A percentile compares a stretch with the other conserved stretches of the same genome.
phyloP scores from a whole-genome alignment of 805 yeast genomes.

The Candida boleticola region DNA sequence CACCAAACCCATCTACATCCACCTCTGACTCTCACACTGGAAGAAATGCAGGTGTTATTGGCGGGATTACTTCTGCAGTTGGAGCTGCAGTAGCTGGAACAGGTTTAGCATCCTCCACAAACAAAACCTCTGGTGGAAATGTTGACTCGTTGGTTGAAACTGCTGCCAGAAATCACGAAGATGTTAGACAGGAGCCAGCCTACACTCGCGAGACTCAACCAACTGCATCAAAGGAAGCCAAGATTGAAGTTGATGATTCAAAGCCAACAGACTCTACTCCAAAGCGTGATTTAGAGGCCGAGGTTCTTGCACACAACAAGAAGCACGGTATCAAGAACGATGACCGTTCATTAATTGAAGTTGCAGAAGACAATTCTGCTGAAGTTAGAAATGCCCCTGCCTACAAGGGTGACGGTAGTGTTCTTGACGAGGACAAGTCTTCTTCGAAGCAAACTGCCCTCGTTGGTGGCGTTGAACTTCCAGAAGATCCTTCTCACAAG shows the following conservation, averaged over 20 bases:
- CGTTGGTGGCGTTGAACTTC: not conserved
- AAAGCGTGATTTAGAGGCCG: constrained; percentile 17
- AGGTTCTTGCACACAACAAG: constrained; percentile 25
- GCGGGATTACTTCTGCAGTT: constrained; percentile 16
- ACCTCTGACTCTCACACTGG: not conserved
- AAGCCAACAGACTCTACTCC: not conserved
- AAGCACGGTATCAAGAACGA: constrained; percentile 22
- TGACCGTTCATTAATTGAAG: constrained; percentile 24
- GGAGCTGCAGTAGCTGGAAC: constrained; percentile 19
- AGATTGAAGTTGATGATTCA: constrained; percentile 1
- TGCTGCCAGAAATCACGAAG: constrained; percentile 16
- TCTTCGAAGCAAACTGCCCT: not conserved
- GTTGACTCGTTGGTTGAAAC: constrained; percentile 17
- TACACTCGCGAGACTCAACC: constrained; percentile 6
- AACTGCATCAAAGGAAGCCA: not conserved
- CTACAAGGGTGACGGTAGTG: not conserved
- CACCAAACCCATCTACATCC: constrained; percentile 2
- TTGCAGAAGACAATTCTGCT: constrained; percentile 21
- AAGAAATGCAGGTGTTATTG: constrained; percentile 4
- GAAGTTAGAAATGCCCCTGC: constrained; percentile 7
- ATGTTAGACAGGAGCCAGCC: constrained; percentile 13
- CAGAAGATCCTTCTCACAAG: not conserved
- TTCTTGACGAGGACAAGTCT: not conserved
- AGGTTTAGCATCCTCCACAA: constrained; percentile 8
- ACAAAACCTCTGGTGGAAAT: not conserved